Conservation (phyloP, 1,284 basidiomycete species). For the Sporisorium reilianum region DNA sequence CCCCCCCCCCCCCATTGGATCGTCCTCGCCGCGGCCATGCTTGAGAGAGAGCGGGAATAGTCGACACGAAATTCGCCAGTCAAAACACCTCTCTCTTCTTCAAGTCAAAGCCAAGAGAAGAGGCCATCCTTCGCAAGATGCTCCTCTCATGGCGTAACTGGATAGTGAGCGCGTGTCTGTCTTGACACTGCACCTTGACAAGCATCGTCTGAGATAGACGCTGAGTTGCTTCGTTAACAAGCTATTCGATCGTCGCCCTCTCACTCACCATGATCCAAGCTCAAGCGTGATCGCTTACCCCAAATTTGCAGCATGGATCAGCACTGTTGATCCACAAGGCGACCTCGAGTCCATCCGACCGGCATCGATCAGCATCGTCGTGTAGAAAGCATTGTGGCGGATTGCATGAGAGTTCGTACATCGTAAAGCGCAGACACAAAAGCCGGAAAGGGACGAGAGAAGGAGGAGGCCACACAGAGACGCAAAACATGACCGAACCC, state of each 20-base stretch:
- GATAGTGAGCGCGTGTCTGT: too few relatives aligned
- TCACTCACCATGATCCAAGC: not conserved
- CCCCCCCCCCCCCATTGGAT: conserved; percentile 10
- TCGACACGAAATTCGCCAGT: conserved; percentile 21
- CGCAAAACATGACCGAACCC: not conserved
- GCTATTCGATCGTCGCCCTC: not conserved
- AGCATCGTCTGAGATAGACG: too few relatives aligned
- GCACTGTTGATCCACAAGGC: not conserved
- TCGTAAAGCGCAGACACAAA: conserved; percentile 29
- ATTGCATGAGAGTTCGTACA: conserved; percentile 45
- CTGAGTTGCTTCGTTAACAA: too few relatives aligned
- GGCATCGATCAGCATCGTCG: not conserved
- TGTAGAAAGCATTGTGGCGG: conserved; percentile 8
- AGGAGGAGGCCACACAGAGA: conserved; percentile 1
- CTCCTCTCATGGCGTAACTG: not conserved
- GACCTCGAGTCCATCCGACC: not conserved
- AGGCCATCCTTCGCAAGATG: not conserved
- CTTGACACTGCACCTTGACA: too few relatives aligned
- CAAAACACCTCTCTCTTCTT: conserved; percentile 13
- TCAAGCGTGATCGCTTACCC: not conserved
- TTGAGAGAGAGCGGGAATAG: too few relatives aligned
- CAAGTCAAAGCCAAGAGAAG: not conserved
- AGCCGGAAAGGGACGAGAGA: conserved; percentile 12
- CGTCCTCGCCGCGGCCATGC: too few relatives aligned
- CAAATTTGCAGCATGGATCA: not conserved